phyloP scores from a whole-genome alignment of 169 alveolate species.

The Plasmodium yoelii region DNA sequence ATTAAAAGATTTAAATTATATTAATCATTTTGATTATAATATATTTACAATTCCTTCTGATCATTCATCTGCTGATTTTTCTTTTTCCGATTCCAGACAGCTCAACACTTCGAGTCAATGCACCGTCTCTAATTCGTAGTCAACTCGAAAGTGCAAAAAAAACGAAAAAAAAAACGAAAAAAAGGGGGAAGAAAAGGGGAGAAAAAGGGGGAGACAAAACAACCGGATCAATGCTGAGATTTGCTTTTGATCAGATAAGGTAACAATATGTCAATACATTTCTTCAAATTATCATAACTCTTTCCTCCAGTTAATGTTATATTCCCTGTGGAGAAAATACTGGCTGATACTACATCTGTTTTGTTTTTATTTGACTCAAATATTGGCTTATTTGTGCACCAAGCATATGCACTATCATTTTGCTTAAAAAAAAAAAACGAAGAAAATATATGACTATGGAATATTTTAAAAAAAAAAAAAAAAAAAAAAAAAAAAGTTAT shows the following conservation, averaged over 20 bases:
- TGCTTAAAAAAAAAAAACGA: conserved; percentile 2
- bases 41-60: conserved; percentile 59
- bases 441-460: background rate
- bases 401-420: conserved; percentile 31
- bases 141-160: background rate
- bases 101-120: conserved; percentile 23
- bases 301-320: conserved; percentile 85
- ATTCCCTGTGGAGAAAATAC: conserved; percentile 84
- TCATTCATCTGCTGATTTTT: conserved; percentile 8
- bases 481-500: background rate
- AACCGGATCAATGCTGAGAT: conserved; percentile 30
- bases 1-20: conserved; percentile 37
- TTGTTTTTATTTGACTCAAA: conserved; percentile 30
- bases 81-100: conserved; percentile 19
- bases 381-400: conserved; percentile 16
- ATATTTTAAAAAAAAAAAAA: background rate
- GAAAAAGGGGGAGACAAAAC: background rate
- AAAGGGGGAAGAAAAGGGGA: no score
- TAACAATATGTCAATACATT: conserved; percentile 45
- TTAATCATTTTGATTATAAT: conserved; percentile 43
- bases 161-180: background rate
- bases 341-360: conserved; percentile 83
- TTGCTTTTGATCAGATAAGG: conserved; percentile 67
- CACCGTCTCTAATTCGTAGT: conserved; percentile 28
- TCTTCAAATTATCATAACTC: conserved; percentile 63